Evolutionary conservation across 108 stramenopile species (phyloP), one percentile per base, ranked within the genome.

Genomic region (Skeletonema potamos): DNA sequence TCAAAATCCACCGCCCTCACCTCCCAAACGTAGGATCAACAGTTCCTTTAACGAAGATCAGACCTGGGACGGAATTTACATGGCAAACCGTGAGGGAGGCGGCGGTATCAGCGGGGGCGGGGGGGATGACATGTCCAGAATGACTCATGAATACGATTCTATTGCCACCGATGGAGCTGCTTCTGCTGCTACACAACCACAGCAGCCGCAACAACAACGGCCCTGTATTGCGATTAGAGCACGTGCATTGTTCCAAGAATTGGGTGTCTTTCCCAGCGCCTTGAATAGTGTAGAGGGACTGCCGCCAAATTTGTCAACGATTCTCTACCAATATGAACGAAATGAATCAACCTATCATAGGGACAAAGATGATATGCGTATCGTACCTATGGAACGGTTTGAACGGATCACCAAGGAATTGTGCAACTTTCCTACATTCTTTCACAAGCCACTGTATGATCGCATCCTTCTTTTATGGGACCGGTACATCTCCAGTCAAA

Each of bases 401-500:
- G 93, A 92, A 29, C 82, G 89, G 1, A 79, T 98, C n/a, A 95
- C 96, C 55, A 98, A 97, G 66, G 95, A 94, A 46, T 68, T 97
- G 20, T 97, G 94, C 74, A 77, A 82, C 15, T 92, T 98, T 68
- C 96, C 97, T 12, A 87, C 93, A 43, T 98, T 97, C 80, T 97
- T 97, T 74, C 96, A 97, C 73, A 82, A 83, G 24, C 92, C 94
- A 28, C 61, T 98, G 27, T 98, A 86, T 71, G 72, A 83, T 58
- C 82, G 96, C 2, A 92, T 98, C 37, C 37, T 95, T 18, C 28
- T 64, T n/a, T 55, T 86, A 27, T 93, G 90, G 89, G 80, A 85
- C 58, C 48, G 27, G 6, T 30, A 51, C 48, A 72, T 33, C 46
- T 57, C 26, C 30, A 77, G 51, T 57, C 41, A 64, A n/a, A 34